Evolutionary conservation across 495 filamentous ascomycete species (phyloP), one percentile per base, ranked within the genome.

Genomic region (Xylona heveae): DNA sequence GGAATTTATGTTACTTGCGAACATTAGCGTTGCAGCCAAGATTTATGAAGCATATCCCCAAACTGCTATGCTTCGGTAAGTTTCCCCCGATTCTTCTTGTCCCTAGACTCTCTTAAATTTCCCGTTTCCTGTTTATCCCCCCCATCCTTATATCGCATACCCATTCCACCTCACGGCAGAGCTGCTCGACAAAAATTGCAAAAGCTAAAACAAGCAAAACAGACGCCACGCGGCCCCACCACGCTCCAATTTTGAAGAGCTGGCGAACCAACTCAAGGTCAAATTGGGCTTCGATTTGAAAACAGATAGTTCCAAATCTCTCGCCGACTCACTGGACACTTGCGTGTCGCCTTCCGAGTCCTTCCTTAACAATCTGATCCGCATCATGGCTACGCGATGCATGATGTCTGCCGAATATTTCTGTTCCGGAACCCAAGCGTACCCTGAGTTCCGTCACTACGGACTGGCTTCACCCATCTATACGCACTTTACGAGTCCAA

Each of bases 331-430:
- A 9, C 62, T 97, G 2, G 90, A 97, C 53, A 53, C 44, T 10
- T 95, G 88, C 52, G 61, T 73, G 28, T 83, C 93, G 45, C 50
- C 68, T 0, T 44, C 61, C n/a, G 78, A 94, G 41, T 79, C 90
- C 5, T 97, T 94, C 64, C 94, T 95, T 64, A 97, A 97, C 62
- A 95, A 85, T 14, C 70, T 97, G 8, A 66, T 95, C 45, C 81
- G 88, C 41, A 92, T 97, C 55, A 69, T 97, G 54, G 88, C 88
- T 6, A 97, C 90, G 7, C 73, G 88, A 19, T 97, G 88, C 69
- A 95, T 97, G 90, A 91, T 90, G 58, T 84, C 83, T 20, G 88
- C 88, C 36, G 90, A 95, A 52, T 97, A 97, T 59, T 95, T 95
- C 57, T 83, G 78, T 54, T 71, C 82, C 0, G 88, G 88, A 38